These are phyloP conservation scores for Myrmaecium sp. DNA, from an alignment of 2,329 filamentous ascomycete species.

Conservation along the genomic window DNA sequence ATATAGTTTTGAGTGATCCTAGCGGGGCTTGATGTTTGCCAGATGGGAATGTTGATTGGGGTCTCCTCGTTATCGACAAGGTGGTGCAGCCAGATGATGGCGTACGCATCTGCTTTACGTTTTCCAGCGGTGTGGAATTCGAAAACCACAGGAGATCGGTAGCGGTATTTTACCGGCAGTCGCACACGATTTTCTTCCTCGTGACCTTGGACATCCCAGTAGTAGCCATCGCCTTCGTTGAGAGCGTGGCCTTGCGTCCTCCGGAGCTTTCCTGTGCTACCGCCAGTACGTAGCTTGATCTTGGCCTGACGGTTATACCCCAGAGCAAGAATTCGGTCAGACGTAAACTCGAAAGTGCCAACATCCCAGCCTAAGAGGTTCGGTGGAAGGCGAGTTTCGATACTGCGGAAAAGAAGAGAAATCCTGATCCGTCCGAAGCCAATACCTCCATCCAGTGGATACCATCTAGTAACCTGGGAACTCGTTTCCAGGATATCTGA, in stretches of 20 bases:
- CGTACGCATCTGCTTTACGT: slow-evolving; percentile 56
- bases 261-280: slow-evolving; percentile 55
- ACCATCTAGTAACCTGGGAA: slow-evolving; percentile 81
- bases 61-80: slow-evolving; percentile 63
- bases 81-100: slow-evolving; percentile 72
- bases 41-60: slow-evolving; percentile 77
- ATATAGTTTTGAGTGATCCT: slow-evolving; percentile 86
- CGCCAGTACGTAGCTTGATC: slow-evolving; percentile 67
- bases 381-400: slow-evolving; percentile 74
- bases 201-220: slow-evolving; percentile 38
- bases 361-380: slow-evolving; percentile 85
- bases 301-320: slow-evolving; percentile 47
- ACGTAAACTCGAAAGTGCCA: slow-evolving; percentile 79
- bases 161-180: slow-evolving; percentile 78
- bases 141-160: slow-evolving; percentile 76
- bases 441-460: slow-evolving; percentile 87
- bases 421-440: slow-evolving; percentile 79
- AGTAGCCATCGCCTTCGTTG: slow-evolving; percentile 41
- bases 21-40: slow-evolving; percentile 58
- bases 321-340: slow-evolving; percentile 48
- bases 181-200: slow-evolving; percentile 41
- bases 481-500: slow-evolving; percentile 76
- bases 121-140: slow-evolving; percentile 61
- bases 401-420: slow-evolving; percentile 74
- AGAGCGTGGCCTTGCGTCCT: slow-evolving; percentile 43